phyloP scores from a whole-genome alignment of 805 yeast genomes.

The Saccharomycopsis oosterbeekiorum region DNA sequence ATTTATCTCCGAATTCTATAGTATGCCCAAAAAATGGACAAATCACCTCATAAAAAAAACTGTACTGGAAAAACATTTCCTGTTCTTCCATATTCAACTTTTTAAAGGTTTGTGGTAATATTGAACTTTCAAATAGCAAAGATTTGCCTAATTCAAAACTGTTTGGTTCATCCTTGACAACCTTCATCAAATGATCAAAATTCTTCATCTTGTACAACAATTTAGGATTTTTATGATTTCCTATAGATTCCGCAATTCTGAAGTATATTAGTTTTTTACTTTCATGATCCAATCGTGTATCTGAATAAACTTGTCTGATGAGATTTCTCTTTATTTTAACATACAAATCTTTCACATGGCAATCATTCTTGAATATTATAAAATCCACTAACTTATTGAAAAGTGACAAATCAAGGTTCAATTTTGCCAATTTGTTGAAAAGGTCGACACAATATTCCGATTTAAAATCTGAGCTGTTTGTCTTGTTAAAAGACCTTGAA shows the following conservation, averaged over 20 bases:
- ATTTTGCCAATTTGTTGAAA: neutral
- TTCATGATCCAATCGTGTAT: neutral
- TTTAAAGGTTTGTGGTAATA: neutral
- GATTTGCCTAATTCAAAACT: neutral
- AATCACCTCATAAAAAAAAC: neutral
- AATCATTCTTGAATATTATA: neutral
- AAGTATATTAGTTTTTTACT: neutral
- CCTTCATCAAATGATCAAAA: neutral
- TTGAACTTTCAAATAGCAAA: neutral
- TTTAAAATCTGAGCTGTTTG: neutral
- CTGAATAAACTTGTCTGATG: neutral
- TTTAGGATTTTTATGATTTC: neutral
- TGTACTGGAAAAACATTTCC: neutral
- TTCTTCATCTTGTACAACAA: neutral
- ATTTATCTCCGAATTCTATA: neutral
- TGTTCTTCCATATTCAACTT: neutral
- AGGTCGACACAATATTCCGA: neutral
- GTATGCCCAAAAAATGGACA: neutral
- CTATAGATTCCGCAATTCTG: neutral
- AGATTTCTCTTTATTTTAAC: neutral
- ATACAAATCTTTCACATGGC: neutral
- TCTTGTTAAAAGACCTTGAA: neutral
- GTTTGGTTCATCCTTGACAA: neutral
- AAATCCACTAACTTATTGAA: neutral
- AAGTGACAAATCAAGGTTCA: neutral